Base-by-base conservation (phyloP, 768 basidiomycete species). In the Sarcomyxa edulis region DNA sequence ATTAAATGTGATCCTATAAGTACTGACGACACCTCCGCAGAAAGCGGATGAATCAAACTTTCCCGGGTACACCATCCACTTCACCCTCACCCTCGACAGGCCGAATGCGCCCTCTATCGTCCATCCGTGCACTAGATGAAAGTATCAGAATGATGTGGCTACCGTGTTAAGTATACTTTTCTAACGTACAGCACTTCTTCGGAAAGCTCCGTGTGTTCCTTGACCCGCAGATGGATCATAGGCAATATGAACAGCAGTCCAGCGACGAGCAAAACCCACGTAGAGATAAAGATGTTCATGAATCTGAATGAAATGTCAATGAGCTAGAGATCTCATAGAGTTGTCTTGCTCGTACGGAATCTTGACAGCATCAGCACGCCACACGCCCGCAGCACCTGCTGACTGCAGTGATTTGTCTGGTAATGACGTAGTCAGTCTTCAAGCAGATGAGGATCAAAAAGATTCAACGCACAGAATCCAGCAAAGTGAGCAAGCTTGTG, bases 401-500 rank as follows among this genome's bases (percentile, higher is more conserved):
- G 81, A 84, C 53, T 87, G 85, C 31, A 86, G 61, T 3, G 78
- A 80, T 53, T 89, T 84, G 47, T 85, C 82, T 73, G 40, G 26
- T 36, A 47, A 40, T 11, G 16, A 9, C 7, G 20, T 20, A 14
- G 7, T 16, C 1, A 32, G 19, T 39, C 18, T 27, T 32, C 20
- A 11, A 30, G 15, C 11, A 20, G 14, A 14, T 7, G 24, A 21
- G 6, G 8, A n/a, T 3, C 31, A 23, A 20, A 37, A 23, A 15
- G 22, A 45, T 8, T 9, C 32, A 15, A 71, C 82, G 48, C 52
- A 89, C 85, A 90, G 51, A 91, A 84, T 26, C 88, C 89, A n/a
- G 80, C 66, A 50, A 90, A 81, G 53, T 87, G 73, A 1, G 87
- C 87, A 16, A 90, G 75, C 55, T 86, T 87, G 2, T 69, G 73